These are phyloP conservation scores for Saccharomycopsis selenospora DNA, from an alignment of 805 yeast genomes.

Conservation along the genomic window DNA sequence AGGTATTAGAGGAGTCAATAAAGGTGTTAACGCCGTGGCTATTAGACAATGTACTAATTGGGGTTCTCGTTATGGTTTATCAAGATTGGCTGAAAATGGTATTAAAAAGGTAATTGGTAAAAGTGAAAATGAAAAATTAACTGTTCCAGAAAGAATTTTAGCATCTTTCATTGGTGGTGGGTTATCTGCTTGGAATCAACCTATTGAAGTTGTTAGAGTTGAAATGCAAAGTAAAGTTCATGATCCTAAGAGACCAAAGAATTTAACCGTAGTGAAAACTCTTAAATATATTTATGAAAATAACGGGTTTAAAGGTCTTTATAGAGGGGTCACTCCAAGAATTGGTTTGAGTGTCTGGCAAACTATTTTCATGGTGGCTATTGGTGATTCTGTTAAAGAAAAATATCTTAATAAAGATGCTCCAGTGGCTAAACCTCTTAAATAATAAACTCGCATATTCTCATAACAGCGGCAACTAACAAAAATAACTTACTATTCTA, in stretches of 20 bases:
- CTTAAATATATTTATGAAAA: conserved; percentile 73
- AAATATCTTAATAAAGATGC: not conserved
- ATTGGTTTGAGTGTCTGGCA: conserved; percentile 97
- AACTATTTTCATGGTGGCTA: conserved; percentile 96
- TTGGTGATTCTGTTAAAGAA: conserved; percentile 88
- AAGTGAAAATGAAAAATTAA: conserved; percentile 51
- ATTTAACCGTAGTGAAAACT: conserved; percentile 69
- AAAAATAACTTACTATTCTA: too few relatives aligned
- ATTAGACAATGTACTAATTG: conserved; percentile 97
- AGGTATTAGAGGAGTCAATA: conserved; percentile 91
- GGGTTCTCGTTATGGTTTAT: conserved; percentile 95
- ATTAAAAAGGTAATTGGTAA: conserved; percentile 63
- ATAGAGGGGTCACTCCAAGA: conserved; percentile 96
- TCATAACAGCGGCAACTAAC: too few relatives aligned
- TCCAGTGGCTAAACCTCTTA: not conserved
- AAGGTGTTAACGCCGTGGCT: conserved; percentile 99
- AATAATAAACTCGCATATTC: too few relatives aligned
- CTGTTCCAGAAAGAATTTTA: conserved; percentile 71
- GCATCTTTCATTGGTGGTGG: conserved; percentile 96
- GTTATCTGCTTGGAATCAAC: conserved; percentile 97
- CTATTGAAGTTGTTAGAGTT: conserved; percentile 94
- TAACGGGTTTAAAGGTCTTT: conserved; percentile 84
- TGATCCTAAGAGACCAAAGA: conserved; percentile 94
- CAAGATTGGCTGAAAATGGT: conserved; percentile 83
- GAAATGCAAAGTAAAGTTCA: conserved; percentile 95